phyloP scores from a whole-genome alignment of 208 protist genomes.

The Herpetomonas samuelpessoai region DNA sequence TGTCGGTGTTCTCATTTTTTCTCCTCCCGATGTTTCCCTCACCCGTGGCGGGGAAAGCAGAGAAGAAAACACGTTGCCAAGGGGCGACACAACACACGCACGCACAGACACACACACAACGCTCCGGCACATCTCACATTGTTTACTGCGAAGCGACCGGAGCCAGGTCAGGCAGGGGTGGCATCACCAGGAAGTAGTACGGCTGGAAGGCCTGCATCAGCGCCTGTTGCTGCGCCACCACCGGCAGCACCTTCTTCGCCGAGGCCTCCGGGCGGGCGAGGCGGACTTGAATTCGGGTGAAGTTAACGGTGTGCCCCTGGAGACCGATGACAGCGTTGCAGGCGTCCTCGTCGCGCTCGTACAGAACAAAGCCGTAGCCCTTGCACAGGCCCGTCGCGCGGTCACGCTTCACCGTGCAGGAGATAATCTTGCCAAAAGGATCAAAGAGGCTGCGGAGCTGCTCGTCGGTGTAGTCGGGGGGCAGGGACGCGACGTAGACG shows the following conservation, averaged over 20 bases:
- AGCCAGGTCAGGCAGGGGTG: not conserved
- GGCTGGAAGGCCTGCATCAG: constrained; percentile 42
- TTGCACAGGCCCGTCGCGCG: constrained; percentile 62
- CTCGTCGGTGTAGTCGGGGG: constrained; percentile 64
- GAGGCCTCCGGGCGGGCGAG: constrained; percentile 73
- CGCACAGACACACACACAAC: no score
- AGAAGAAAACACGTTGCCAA: no score
- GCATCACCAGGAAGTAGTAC: constrained; percentile 44
- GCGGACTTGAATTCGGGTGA: constrained; percentile 81
- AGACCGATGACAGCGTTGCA: constrained; percentile 63
- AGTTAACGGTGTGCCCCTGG: constrained; percentile 50
- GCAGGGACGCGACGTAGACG: constrained; percentile 87
- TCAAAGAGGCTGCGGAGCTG: constrained; percentile 67
- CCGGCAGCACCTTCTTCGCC: constrained; percentile 67
- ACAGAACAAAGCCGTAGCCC: constrained; percentile 87
- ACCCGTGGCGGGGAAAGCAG: no score
- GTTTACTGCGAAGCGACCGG: no score
- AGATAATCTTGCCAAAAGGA: constrained; percentile 62
- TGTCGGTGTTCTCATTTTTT: no score
- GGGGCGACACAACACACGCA: no score
- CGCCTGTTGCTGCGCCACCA: constrained; percentile 55
- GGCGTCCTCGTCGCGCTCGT: constrained; percentile 56
- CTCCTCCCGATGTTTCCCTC: no score
- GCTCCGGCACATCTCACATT: no score
- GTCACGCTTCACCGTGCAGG: constrained; percentile 66